Evolutionary conservation across 2,329 filamentous ascomycete genomes (phyloP), one percentile per base, ranked within the genome.

Genomic region (Ophiognomonia clavigignenti-juglandacearum): DNA sequence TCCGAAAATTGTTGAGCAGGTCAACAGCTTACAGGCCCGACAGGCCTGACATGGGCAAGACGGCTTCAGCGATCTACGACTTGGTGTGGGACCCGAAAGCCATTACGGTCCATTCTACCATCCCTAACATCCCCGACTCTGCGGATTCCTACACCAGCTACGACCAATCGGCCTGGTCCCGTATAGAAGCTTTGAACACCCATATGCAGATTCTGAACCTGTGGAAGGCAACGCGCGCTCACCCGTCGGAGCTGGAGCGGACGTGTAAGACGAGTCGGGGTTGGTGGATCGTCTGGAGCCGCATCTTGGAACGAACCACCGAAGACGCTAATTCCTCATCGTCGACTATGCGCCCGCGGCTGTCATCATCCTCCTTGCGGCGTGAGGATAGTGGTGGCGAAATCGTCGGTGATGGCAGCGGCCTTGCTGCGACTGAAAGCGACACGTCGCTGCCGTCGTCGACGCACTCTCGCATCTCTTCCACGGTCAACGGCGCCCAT

Each of bases 261-360:
- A 85, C 80, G 2, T 78, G 75, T 56, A 84, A 85, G 68, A 85
- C 82, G 4, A 79, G 69, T 38, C 74, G 81, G 27, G 82, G 81
- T 1, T 86, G 82, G 80, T 86, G 83, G 82, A 71, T 86, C 24
- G 80, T 85, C 22, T 86, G 82, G 82, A 81, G 74, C 39, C 70
- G 79, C 20, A 66, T 83, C 19, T 57, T 75, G 6, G 72, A 72
- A 41, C 64, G 64, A 9, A 56, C 58, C 40, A 37, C n/a, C n/a
- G 37, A 40, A 32, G 31, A 31, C 20, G 40, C 24, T 32, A 41
- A 19, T n/a, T 20, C 23, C 19, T 29, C 16, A 10, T 47, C 43
- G 3, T 41, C 49, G 19, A n/a, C 53, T 47, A 27, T 45, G 53
- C 16, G 9, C 35, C 24, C 19, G 16, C 35, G 35, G n/a, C 43